Base-by-base conservation (phyloP, 116 monocot species). In the Iris pallida region DNA sequence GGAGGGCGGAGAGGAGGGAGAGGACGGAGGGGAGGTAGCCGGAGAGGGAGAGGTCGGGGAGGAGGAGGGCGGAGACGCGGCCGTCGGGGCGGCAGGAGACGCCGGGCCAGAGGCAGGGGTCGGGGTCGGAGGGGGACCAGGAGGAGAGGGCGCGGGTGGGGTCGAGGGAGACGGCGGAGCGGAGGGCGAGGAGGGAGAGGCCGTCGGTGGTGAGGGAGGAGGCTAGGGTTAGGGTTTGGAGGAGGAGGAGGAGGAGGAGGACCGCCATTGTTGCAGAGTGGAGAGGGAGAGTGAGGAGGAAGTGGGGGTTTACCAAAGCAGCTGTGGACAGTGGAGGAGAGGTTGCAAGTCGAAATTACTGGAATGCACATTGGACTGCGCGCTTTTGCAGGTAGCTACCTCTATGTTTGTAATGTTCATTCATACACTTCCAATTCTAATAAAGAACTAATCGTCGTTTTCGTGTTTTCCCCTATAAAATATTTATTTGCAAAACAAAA, bases 91-190 rank as follows among this genome's bases (percentile, higher is more conserved):
- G 62, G 86, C 95, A 95, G 8, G 79, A 44, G 62, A 95, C 82
- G 60, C 95, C 91, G 7, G 41, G 47, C 91, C 91, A 95, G 20
- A 5, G 52, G 84, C 95, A 95, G 7, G 95, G 88, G 47, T 71
- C 68, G 13, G 53, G 57, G 73, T 85, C 88, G 19, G 82, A 16
- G 73, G 75, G 78, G 14, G 58, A 6, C 95, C 95, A 95, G 42
- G 79, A 15, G 53, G 80, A 20, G 14, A 95, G 73, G n/a, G 79
- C 73, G 67, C 64, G 63, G 66, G 47, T 64, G 0, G 91, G 88
- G 72, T 95, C 95, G 30, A 57, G 10, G 16, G 86, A 80, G 68
- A 95, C 66, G 64, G 95, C 95, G 47, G 90, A 83, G 72, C 88
- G 86, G 47, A 91, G 75, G 16, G 95, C 88, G 4, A 95, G 83